These are phyloP conservation scores for Cucumis cinereus DNA, from an alignment of 306 rosid species.

Conservation along the genomic window DNA sequence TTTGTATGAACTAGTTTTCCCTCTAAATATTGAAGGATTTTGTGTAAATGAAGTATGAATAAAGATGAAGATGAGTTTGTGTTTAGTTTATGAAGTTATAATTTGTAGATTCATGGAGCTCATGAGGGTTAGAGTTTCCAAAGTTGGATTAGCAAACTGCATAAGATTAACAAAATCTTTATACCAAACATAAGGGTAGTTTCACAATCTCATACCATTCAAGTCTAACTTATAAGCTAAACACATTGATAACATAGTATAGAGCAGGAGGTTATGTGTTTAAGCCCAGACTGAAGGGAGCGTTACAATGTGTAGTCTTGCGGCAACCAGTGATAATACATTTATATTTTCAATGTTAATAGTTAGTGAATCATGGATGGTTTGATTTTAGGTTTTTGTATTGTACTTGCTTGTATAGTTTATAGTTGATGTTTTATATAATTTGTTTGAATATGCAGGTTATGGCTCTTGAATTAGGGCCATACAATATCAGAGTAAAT, in stretches of 20 bases:
- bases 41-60: too few species aligned
- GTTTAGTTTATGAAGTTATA: neutral
- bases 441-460: constrained; percentile 24
- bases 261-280: too few species aligned
- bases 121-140: neutral
- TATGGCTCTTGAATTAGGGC: constrained; percentile 77
- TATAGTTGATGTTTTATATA: neutral
- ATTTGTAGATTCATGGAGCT: neutral
- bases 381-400: neutral
- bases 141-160: neutral
- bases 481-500: constrained; percentile 62
- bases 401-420: neutral
- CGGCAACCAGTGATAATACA: too few species aligned
- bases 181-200: neutral
- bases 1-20: neutral
- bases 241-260: neutral
- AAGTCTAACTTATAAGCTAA: neutral
- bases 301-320: too few species aligned
- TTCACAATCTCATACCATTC: neutral
- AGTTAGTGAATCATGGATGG: neutral
- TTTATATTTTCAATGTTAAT: neutral
- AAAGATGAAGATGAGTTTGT: neutral
- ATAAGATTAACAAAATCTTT: neutral
- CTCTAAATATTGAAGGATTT: neutral
- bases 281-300: too few species aligned